These are phyloP conservation scores for Aphanomyces stellatus DNA, from an alignment of 352 stramenopile species.

Conservation along the genomic window DNA sequence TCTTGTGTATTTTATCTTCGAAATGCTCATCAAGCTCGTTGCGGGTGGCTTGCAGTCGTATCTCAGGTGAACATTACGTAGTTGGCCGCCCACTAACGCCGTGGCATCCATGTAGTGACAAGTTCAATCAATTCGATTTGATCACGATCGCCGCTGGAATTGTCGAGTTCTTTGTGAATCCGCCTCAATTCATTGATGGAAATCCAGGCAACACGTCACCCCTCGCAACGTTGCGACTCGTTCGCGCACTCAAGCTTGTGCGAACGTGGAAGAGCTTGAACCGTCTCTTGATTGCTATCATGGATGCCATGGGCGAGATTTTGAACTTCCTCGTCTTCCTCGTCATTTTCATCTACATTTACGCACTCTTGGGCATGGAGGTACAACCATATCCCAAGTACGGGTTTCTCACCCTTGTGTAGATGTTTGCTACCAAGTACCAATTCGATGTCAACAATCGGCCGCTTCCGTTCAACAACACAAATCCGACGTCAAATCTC, in stretches of 20 bases:
- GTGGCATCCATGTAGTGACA: conserved; percentile 26
- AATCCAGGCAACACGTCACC: conserved; percentile 52
- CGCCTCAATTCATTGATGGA: conserved; percentile 51
- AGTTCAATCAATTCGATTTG: conserved; percentile 80
- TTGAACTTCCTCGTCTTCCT: conserved; percentile 65
- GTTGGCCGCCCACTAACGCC: neutral
- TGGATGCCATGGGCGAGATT: conserved; percentile 49
- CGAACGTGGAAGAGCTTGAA: conserved; percentile 87
- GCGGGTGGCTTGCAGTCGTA: conserved; percentile 73
- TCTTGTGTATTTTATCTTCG: conserved; percentile 59
- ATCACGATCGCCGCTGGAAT: conserved; percentile 76
- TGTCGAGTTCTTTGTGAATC: conserved; percentile 53
- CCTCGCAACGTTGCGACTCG: conserved; percentile 84
- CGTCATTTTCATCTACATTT: conserved; percentile 69
- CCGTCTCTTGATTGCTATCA: conserved; percentile 71
- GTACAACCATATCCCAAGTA: neutral
- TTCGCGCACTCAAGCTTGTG: conserved; percentile 93
- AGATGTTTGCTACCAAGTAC: conserved; percentile 94
- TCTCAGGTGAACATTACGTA: conserved; percentile 7
- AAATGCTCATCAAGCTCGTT: conserved; percentile 80
- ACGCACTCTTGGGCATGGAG: conserved; percentile 30
- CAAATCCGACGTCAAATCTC: neutral
- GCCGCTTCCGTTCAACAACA: conserved; percentile 10
- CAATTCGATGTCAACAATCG: conserved; percentile 68
- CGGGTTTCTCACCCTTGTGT: neutral